Percentiles rank a stretch among this genome's conserved stretches.
Conservation (phyloP, 345 rosid genomes). For the Eucalyptus guilfoylei region DNA sequence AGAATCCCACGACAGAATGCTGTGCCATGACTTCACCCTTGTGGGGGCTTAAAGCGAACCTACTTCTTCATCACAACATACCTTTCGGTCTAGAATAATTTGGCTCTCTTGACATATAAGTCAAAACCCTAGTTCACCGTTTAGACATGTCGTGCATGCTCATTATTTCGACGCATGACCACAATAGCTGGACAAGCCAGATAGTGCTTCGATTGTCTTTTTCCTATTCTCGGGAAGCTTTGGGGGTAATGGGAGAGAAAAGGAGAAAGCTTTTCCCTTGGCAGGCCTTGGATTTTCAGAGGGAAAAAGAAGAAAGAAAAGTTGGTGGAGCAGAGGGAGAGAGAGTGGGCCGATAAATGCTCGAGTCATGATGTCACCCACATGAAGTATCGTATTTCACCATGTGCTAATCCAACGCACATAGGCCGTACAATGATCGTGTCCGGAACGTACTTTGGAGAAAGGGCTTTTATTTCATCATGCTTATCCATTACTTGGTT, state of each 20-base stretch:
- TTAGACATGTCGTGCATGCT: not conserved
- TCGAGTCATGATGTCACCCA: not conserved
- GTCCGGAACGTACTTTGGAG: not conserved
- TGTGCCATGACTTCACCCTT: not conserved
- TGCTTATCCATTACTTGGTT: not conserved
- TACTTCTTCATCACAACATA: not conserved
- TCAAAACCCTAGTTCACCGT: not conserved
- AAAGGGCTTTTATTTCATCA: not conserved
- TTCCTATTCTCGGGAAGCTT: not conserved
- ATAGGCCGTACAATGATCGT: not conserved
- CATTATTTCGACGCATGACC: not conserved
- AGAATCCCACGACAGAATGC: not conserved
- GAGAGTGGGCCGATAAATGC: not conserved
- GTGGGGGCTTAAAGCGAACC: not conserved
- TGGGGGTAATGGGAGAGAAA: not conserved
- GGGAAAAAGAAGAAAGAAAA: not conserved
- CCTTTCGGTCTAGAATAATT: not conserved
- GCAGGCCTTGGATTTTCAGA: not conserved
- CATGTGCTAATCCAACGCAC: not conserved
- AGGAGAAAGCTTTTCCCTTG: not conserved
- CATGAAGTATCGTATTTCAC: not conserved
- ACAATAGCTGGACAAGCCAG: not conserved
- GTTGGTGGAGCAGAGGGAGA: not conserved
- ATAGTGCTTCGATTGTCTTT: not conserved
- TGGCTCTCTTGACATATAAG: not conserved